Percentiles rank a stretch among this genome's conserved stretches.
These are phyloP conservation scores for Irpex sp. DNA, from an alignment of 1,284 basidiomycete genomes.

Conservation along the genomic window DNA sequence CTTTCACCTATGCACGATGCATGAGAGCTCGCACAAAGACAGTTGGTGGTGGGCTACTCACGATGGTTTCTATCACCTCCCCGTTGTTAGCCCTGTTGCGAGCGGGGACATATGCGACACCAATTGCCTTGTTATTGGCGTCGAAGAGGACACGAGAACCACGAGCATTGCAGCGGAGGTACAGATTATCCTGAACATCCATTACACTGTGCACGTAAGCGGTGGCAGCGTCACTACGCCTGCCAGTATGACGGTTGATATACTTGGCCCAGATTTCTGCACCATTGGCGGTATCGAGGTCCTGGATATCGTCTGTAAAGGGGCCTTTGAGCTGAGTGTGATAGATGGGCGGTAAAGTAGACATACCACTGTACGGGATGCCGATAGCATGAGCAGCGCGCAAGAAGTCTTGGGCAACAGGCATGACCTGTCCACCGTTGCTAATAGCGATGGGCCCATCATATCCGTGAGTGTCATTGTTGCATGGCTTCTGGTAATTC, in stretches of 20 bases:
- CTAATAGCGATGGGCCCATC: conserved; percentile 70
- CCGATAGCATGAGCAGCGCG: conserved; percentile 60
- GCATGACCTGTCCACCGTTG: conserved; percentile 58
- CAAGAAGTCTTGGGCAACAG: conserved; percentile 67
- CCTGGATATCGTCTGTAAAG: conserved; percentile 61
- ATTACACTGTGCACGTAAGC: conserved; percentile 72
- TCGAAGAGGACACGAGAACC: conserved; percentile 72
- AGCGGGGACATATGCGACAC: conserved; percentile 64
- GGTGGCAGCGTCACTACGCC: conserved; percentile 68
- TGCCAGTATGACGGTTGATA: conserved; percentile 69
- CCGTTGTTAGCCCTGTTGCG: conserved; percentile 55
- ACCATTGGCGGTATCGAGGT: conserved; percentile 57
- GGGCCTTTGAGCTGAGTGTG: neutral
- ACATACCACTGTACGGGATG: conserved; percentile 61
- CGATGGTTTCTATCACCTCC: conserved; percentile 56
- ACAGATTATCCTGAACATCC: conserved; percentile 63
- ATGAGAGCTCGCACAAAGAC: too few species aligned
- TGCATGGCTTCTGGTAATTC: conserved; percentile 69
- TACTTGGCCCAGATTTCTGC: conserved; percentile 77
- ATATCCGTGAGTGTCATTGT: conserved; percentile 60
- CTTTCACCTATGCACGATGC: conserved; percentile 31
- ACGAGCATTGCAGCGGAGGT: conserved; percentile 57
- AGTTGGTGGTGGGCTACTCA: conserved; percentile 16
- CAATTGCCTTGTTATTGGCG: conserved; percentile 64
- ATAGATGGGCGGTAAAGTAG: neutral